Evolutionary conservation across 441 rosid genomes (phyloP).

Genomic region (Populus hybrid): DNA sequence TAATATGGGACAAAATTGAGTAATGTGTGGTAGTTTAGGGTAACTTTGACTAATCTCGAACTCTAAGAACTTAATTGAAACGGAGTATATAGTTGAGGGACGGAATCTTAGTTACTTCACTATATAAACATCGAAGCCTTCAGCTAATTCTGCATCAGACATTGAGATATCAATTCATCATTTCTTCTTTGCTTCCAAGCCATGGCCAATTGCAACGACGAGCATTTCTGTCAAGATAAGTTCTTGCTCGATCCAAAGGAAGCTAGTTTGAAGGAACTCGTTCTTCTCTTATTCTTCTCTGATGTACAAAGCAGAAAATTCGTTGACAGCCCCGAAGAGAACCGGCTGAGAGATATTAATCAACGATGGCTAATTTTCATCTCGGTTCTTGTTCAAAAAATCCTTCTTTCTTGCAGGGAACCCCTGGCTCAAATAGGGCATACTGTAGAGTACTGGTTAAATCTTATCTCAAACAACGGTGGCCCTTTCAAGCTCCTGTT

Average conservation of each 20-base stretch:
- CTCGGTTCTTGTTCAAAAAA: conserved; percentile 48
- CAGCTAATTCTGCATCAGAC: neutral
- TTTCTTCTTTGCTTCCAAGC: conserved; percentile 18
- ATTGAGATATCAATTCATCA: neutral
- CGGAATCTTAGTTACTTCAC: neutral
- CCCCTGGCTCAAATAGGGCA: conserved; percentile 42
- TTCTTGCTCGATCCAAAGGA: conserved; percentile 45
- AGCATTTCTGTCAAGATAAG: neutral
- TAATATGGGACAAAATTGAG: neutral
- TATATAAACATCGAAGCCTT: neutral
- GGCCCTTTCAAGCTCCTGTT: conserved; percentile 36
- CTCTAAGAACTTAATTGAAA: neutral
- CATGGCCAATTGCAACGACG: conserved; percentile 19
- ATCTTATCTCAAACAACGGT: conserved; percentile 48
- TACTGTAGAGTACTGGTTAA: conserved; percentile 39
- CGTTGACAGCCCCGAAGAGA: conserved; percentile 30
- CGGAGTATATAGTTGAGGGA: neutral
- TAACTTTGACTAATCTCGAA: neutral
- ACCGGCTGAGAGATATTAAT: conserved; percentile 21
- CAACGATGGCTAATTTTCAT: conserved; percentile 67
- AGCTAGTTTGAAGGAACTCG: conserved; percentile 42
- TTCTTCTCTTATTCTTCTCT: conserved; percentile 40
- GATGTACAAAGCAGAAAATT: conserved; percentile 33
- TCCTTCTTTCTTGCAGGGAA: conserved; percentile 25
- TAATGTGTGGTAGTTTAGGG: neutral